Evolutionary conservation across 768 basidiomycete genomes (phyloP).

Genomic region (Clitopilus hobsonii): DNA sequence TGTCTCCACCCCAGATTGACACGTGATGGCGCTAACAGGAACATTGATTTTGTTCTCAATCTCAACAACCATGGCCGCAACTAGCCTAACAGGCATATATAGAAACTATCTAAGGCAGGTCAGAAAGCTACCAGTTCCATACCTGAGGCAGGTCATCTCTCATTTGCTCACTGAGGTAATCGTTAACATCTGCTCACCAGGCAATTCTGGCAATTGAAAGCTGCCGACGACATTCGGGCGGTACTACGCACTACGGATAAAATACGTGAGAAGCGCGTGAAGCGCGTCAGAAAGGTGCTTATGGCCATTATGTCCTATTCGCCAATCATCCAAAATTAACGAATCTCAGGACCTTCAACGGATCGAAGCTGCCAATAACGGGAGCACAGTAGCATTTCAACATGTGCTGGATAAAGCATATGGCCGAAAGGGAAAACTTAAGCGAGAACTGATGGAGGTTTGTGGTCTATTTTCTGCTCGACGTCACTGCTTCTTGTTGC

Average conservation of each 20-base stretch:
- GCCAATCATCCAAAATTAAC: not conserved
- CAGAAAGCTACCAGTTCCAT: conserved; percentile 33
- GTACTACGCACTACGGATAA: conserved; percentile 30
- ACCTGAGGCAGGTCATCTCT: conserved; percentile 32
- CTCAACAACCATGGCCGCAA: not conserved
- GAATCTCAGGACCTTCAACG: conserved; percentile 44
- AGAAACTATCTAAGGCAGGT: conserved; percentile 37
- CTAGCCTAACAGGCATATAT: conserved; percentile 28
- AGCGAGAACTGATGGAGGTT: conserved; percentile 66
- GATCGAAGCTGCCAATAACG: conserved; percentile 50
- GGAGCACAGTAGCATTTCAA: conserved; percentile 44
- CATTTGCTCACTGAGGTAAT: not conserved
- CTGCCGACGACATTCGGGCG: conserved; percentile 51
- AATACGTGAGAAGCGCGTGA: conserved; percentile 36
- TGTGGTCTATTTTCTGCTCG: conserved; percentile 9
- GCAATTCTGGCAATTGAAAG: conserved; percentile 60
- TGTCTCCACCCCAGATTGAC: not conserved
- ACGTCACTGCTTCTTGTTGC: no score
- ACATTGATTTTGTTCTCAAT: no score
- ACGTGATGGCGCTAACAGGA: conserved; percentile 4
- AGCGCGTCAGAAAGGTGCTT: conserved; percentile 48
- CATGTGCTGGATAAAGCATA: conserved; percentile 67
- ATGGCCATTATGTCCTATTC: conserved; percentile 1
- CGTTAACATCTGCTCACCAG: conserved; percentile 27
- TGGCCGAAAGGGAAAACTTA: conserved; percentile 69